Evolutionary conservation across 2,329 filamentous ascomycete genomes (phyloP).

Genomic region (Sporothrix sp.): DNA sequence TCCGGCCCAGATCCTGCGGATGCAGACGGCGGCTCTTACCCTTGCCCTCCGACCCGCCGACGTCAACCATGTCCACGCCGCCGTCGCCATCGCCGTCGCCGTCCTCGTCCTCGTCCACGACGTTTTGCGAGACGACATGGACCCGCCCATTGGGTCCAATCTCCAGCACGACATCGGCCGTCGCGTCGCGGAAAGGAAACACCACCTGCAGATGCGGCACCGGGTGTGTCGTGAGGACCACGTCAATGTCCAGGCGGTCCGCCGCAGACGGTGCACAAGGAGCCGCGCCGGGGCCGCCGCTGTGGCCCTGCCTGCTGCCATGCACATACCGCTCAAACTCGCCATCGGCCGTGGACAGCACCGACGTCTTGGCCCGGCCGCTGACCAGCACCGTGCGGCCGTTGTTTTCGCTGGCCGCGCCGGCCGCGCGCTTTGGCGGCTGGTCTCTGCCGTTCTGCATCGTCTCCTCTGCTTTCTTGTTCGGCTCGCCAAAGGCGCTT

Average conservation of each 20-base stretch:
- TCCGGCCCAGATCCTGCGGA: slow-evolving; percentile 34
- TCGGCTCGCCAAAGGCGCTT: slow-evolving; percentile 47
- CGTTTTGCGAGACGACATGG: slow-evolving; percentile 48
- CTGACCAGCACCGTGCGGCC: not conserved
- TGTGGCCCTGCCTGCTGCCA: not conserved
- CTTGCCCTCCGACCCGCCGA: too few species aligned
- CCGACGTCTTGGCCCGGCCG: not conserved
- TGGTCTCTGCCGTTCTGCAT: too few species aligned
- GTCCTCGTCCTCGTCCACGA: slow-evolving; percentile 27
- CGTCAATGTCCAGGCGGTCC: slow-evolving; percentile 33
- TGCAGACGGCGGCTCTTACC: slow-evolving; percentile 29
- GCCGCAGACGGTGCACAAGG: not conserved
- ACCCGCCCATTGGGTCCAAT: slow-evolving; percentile 51
- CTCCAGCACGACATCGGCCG: slow-evolving; percentile 46
- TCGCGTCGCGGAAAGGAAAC: slow-evolving; percentile 40
- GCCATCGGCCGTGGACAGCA: slow-evolving; percentile 20
- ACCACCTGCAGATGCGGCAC: slow-evolving; percentile 41
- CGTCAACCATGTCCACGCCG: too few species aligned
- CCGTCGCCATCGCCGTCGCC: slow-evolving; percentile 1
- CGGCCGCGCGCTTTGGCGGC: slow-evolving; percentile 10
- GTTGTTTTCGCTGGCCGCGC: not conserved
- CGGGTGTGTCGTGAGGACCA: slow-evolving; percentile 42
- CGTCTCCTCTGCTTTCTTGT: slow-evolving; percentile 12
- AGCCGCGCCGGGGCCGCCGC: not conserved
- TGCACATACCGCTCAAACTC: slow-evolving; percentile 20